Conservation (phyloP, 805 yeast species). For the Yarrowia osloensis region DNA sequence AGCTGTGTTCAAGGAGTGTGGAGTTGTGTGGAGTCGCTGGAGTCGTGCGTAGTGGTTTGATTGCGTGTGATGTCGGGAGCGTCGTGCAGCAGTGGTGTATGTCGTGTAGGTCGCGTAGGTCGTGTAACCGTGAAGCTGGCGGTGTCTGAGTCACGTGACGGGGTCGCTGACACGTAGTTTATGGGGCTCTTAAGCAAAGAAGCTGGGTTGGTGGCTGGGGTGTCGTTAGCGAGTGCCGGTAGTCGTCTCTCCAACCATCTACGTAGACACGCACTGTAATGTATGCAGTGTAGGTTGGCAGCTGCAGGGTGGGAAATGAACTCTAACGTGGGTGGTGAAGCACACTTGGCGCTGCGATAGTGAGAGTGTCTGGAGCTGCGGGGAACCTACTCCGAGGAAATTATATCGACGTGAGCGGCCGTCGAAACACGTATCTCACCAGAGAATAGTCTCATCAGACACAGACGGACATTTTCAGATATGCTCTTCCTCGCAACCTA, state of each 20-base stretch:
- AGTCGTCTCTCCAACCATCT: background rate
- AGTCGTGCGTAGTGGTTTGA: too few relatives aligned
- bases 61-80: background rate
- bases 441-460: background rate
- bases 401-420: background rate
- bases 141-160: background rate
- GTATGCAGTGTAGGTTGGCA: slow-evolving; percentile 21
- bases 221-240: background rate
- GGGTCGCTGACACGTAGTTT: background rate
- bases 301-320: slow-evolving; percentile 20
- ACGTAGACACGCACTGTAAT: background rate
- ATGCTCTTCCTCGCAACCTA: background rate
- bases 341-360: background rate
- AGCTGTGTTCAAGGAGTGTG: background rate
- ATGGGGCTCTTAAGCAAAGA: background rate
- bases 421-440: background rate
- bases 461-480: background rate
- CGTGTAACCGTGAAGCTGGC: background rate
- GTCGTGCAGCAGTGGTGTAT: background rate
- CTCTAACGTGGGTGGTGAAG: background rate
- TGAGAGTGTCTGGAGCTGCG: background rate
- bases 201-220: background rate
- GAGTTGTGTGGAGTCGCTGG: too few relatives aligned
- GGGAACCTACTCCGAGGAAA: background rate
- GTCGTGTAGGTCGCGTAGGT: background rate